These are phyloP conservation scores for Zizania latifolia DNA, from an alignment of 176 grass and related monocot species.

Conservation along the genomic window DNA sequence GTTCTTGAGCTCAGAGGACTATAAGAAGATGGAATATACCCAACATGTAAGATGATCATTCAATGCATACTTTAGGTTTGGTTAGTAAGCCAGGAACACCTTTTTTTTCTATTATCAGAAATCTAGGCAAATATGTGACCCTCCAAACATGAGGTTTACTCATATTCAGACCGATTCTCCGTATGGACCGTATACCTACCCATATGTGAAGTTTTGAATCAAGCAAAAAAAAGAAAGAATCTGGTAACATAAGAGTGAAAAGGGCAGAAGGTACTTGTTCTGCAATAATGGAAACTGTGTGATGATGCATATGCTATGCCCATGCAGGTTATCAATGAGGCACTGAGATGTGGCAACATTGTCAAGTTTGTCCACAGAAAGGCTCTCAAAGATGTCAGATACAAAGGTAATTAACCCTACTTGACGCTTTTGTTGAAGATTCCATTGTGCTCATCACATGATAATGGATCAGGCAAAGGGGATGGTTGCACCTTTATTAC, in stretches of 20 bases:
- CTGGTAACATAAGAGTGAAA: too few species aligned
- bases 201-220: not conserved
- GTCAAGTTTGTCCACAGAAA: conserved; percentile 94
- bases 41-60: conserved; percentile 55
- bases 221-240: not conserved
- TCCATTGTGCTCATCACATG: conserved; percentile 74
- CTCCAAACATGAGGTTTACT: not conserved
- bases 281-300: conserved; percentile 1
- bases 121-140: not conserved
- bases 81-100: not conserved
- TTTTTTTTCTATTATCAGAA: not conserved
- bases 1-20: conserved; percentile 65
- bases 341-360: conserved; percentile 84
- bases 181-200: conserved; percentile 21
- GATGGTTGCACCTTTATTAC: conserved; percentile 24
- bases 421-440: conserved; percentile 33
- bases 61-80: not conserved
- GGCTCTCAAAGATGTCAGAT: conserved; percentile 87
- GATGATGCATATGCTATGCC: not conserved
- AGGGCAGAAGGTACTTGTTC: not conserved
- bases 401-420: conserved; percentile 61
- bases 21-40: conserved; percentile 97
- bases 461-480: conserved; percentile 48
- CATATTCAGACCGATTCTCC: not conserved
- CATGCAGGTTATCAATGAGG: conserved; percentile 77